Conservation (phyloP, 148 eudicot genomes). For the Silene uniflora region DNA sequence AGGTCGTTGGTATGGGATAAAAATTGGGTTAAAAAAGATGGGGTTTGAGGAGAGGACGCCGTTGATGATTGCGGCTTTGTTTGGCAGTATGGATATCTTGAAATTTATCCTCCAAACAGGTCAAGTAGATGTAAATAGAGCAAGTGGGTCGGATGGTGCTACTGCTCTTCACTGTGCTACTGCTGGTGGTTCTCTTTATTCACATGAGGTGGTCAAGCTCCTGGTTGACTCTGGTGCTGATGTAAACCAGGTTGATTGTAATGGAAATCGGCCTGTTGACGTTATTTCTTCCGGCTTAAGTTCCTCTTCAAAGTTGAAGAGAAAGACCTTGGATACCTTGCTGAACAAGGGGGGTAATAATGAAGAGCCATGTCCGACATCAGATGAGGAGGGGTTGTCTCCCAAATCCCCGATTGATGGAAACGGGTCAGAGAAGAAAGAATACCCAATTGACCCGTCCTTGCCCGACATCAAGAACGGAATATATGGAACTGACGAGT, state of each 20-base stretch:
- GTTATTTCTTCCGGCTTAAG: constrained; percentile 37
- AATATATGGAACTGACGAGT: constrained; percentile 82
- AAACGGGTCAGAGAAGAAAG: constrained; percentile 62
- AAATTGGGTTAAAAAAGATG: constrained; percentile 74
- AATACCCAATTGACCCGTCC: constrained; percentile 77
- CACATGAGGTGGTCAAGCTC: constrained; percentile 55
- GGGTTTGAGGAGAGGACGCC: constrained; percentile 85
- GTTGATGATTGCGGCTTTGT: constrained; percentile 77
- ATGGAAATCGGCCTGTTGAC: constrained; percentile 64
- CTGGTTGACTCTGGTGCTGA: constrained; percentile 61
- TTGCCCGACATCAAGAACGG: constrained; percentile 90
- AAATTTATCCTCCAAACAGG: constrained; percentile 48
- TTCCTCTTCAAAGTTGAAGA: constrained; percentile 40
- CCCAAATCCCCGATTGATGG: constrained; percentile 36
- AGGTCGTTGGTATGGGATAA: constrained; percentile 73
- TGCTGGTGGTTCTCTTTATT: constrained; percentile 46
- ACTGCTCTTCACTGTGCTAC: constrained; percentile 94
- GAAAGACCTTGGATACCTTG: constrained; percentile 47
- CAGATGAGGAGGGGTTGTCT: constrained; percentile 20
- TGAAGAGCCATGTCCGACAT: constrained; percentile 26
- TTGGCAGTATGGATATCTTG: constrained; percentile 65
- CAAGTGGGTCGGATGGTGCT: constrained; percentile 80
- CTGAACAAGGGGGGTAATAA: constrained; percentile 33
- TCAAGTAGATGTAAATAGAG: constrained; percentile 56
- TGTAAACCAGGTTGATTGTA: constrained; percentile 41